Conservation (phyloP, 2,329 filamentous ascomycete species). For the Mollisia scopiformis region DNA sequence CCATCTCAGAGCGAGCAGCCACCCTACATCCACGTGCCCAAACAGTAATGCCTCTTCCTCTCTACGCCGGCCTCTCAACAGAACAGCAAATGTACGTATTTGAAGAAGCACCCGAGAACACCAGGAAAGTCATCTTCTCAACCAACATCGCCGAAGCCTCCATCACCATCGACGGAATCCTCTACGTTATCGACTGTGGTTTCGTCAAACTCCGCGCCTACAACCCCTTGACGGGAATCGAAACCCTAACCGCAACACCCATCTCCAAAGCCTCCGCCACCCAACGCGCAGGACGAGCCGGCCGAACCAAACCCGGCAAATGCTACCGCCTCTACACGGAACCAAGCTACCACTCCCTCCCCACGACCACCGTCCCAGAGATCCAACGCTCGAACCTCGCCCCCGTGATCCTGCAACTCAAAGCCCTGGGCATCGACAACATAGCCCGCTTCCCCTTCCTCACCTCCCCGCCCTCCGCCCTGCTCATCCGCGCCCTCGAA, state of each 20-base stretch:
- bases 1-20: slow-evolving; percentile 72
- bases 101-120: slow-evolving; percentile 78
- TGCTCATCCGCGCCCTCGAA: slow-evolving; percentile 85
- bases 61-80: slow-evolving; percentile 86
- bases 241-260: slow-evolving; percentile 79
- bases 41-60: slow-evolving; percentile 70
- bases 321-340: slow-evolving; percentile 94
- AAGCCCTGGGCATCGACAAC: slow-evolving; percentile 94
- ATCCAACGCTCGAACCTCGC: slow-evolving; percentile 92
- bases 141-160: slow-evolving; percentile 98
- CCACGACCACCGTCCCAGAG: slow-evolving; percentile 79
- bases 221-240: slow-evolving; percentile 83
- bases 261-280: slow-evolving; percentile 92
- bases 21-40: slow-evolving; percentile 62
- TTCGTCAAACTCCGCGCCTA: slow-evolving; percentile 90
- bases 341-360: slow-evolving; percentile 64
- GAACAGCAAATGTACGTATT: slow-evolving; percentile 97
- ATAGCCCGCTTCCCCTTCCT: slow-evolving; percentile 89
- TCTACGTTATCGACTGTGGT: slow-evolving; percentile 87
- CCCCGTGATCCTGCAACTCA: slow-evolving; percentile 85
- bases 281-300: slow-evolving; percentile 87
- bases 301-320: slow-evolving; percentile 87
- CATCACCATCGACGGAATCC: slow-evolving; percentile 89
- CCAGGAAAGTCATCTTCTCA: slow-evolving; percentile 87
- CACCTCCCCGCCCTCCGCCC: slow-evolving; percentile 80